Conservation (phyloP, 2,329 filamentous ascomycete genomes). For the Colletotrichum sp. region DNA sequence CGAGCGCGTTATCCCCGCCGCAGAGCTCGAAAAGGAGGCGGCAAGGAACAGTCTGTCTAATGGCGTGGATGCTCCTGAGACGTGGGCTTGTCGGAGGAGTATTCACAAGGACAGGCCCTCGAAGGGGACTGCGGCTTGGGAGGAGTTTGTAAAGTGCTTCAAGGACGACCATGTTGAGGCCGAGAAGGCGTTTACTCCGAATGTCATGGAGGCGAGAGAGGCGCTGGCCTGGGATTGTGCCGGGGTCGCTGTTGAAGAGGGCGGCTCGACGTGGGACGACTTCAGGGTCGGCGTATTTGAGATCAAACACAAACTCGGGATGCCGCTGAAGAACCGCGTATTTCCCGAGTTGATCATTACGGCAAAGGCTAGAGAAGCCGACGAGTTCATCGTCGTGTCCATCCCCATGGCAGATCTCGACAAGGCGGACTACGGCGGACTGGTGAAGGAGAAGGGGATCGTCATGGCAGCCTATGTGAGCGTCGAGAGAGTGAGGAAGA, state of each 20-base stretch:
- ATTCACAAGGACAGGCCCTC: slow-evolving; percentile 59
- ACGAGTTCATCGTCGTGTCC: slow-evolving; percentile 62
- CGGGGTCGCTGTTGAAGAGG: slow-evolving; percentile 42
- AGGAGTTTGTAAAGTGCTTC: slow-evolving; percentile 66
- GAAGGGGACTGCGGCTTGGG: slow-evolving; percentile 63
- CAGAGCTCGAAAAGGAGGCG: slow-evolving; percentile 45
- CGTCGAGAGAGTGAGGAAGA: slow-evolving; percentile 64
- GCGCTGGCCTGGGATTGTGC: slow-evolving; percentile 51
- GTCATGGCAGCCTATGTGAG: slow-evolving; percentile 67
- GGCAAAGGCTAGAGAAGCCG: slow-evolving; percentile 39
- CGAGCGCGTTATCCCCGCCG: slow-evolving; percentile 51
- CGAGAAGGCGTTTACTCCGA: slow-evolving; percentile 44
- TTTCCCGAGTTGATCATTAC: slow-evolving; percentile 72
- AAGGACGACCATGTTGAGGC: slow-evolving; percentile 51
- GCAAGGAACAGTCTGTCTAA: slow-evolving; percentile 33
- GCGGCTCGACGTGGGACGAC: slow-evolving; percentile 46
- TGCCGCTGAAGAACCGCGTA: slow-evolving; percentile 64
- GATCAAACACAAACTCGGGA: slow-evolving; percentile 65
- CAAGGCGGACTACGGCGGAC: slow-evolving; percentile 29
- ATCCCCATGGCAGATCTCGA: slow-evolving; percentile 55
- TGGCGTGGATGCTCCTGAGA: slow-evolving; percentile 43
- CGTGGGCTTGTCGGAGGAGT: slow-evolving; percentile 69
- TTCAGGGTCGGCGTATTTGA: slow-evolving; percentile 62
- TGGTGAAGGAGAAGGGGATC: slow-evolving; percentile 47
- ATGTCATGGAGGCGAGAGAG: slow-evolving; percentile 36